These are phyloP conservation scores for Sporothrix pallida DNA, from an alignment of 2,329 filamentous ascomycete genomes.

Conservation along the genomic window DNA sequence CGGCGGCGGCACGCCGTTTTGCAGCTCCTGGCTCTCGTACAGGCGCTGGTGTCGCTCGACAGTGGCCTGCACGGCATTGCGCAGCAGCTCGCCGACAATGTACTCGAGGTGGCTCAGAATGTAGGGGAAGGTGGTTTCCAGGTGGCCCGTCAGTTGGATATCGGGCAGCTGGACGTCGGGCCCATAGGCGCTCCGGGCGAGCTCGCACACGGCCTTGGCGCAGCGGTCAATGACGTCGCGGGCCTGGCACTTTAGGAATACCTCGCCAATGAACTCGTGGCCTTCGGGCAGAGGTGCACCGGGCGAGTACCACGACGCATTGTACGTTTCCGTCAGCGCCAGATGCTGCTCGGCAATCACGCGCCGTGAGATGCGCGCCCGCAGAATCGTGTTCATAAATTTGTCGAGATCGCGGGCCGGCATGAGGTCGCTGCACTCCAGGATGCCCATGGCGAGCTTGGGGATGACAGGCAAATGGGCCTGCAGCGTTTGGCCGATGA, in stretches of 20 bases:
- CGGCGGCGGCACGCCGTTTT: conserved; percentile 30
- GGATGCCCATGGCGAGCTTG: conserved; percentile 88
- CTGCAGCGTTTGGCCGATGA: conserved; percentile 78
- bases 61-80: conserved; percentile 92
- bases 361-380: conserved; percentile 89
- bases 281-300: conserved; percentile 69
- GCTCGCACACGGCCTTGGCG: conserved; percentile 73
- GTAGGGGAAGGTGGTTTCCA: conserved; percentile 91
- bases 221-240: conserved; percentile 87
- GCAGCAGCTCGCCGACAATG: conserved; percentile 91
- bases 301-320: conserved; percentile 87
- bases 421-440: conserved; percentile 87
- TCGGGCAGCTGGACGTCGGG: conserved; percentile 74
- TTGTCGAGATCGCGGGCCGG: conserved; percentile 80
- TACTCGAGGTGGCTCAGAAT: conserved; percentile 97
- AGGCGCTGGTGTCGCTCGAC: conserved; percentile 68
- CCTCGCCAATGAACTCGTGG: conserved; percentile 90
- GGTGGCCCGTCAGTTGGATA: conserved; percentile 81
- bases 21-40: conserved; percentile 40
- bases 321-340: conserved; percentile 91
- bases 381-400: conserved; percentile 93
- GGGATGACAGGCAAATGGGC: conserved; percentile 94
- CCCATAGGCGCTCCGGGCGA: conserved; percentile 78
- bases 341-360: conserved; percentile 98
- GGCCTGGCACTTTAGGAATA: conserved; percentile 91